Base-by-base conservation (phyloP, 352 stramenopile species). In the Globisporangium radiosum region DNA sequence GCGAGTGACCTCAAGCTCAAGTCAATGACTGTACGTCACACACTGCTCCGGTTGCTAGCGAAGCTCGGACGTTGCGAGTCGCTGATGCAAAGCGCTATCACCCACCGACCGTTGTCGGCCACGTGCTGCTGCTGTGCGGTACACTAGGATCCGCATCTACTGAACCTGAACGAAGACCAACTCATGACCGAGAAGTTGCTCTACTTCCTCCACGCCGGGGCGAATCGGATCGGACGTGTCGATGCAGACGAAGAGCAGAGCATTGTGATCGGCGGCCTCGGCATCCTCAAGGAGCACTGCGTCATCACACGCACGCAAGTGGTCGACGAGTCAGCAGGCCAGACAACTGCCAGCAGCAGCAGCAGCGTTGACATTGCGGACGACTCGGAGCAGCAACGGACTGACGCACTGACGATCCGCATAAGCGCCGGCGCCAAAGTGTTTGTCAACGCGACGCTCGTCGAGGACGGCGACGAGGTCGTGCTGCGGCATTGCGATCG, bases 121-220 rank as follows among this genome's bases (percentile, higher is more conserved):
- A 25, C 19, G 19, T 40, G 3, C 52, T 47, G 17, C 36, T 42
- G 4, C 50, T 8, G 11, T 40, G 8, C 38, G 40, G 13, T 50
- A 14, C 44, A 7, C 2, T 45, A 83, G 69, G 78, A 92, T 47
- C 82, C 87, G 14, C 85, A 95, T 50, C 57, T 96, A 3, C 64
- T 93, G 45, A 96, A 96, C 48, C 59, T 96, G 37, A 90, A 95
- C 49, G 85, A 96, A 75, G 87, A 96, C 45, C 82, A 88, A 39
- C 68, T 88, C 40, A 94, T 95, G 87, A 80, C 76, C 1, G 85
- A 91, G 59, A 90, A 92, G 51, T 60, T 96, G 1, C 60, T 88
- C 0, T 94, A 96, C 56, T 88, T 96, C 39, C 64, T 95, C 25
- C 65, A 85, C 17, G 5, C 38, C 40, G 81, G 81, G 4, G 17